Percentiles rank a stretch among this genome's conserved stretches.
phyloP scores from a whole-genome alignment of 345 rosid genomes.

The Brassica carinata region DNA sequence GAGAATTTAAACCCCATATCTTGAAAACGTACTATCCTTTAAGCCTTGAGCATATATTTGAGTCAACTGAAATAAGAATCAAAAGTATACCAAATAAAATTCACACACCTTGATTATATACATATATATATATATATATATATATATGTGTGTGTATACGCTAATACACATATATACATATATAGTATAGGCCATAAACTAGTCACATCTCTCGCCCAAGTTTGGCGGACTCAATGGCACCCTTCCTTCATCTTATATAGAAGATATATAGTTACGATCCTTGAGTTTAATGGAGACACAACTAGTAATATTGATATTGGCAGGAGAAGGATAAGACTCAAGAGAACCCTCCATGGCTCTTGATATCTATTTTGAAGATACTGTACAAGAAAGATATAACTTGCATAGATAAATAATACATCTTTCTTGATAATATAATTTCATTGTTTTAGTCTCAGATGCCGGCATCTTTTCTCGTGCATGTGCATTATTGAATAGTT shows the following conservation, averaged over 20 bases:
- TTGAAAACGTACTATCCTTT: not conserved
- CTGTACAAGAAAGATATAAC: constrained; percentile 9
- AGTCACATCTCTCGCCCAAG: no score
- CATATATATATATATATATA: no score
- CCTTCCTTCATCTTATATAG: no score
- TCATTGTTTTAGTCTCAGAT: not conserved
- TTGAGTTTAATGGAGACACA: no score
- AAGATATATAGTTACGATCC: no score
- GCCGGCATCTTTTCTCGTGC: constrained; percentile 18
- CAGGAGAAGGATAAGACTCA: no score
- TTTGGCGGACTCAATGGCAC: no score
- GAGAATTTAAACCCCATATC: constrained; percentile 2
- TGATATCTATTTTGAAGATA: not conserved
- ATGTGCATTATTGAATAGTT: constrained; percentile 33
- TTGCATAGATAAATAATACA: not conserved
- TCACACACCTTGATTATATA: not conserved
- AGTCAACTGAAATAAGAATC: not conserved
- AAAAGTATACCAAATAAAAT: not conserved
- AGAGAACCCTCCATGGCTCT: no score
- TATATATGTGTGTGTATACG: no score
- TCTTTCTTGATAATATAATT: not conserved
- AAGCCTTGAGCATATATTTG: not conserved
- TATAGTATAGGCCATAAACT: no score
- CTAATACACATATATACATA: not conserved
- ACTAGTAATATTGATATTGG: no score